A percentile compares a stretch with the other conserved stretches of the same genome.
phyloP scores from a whole-genome alignment of 1,139 yeast species.

The Yamadazyma conglobata region DNA sequence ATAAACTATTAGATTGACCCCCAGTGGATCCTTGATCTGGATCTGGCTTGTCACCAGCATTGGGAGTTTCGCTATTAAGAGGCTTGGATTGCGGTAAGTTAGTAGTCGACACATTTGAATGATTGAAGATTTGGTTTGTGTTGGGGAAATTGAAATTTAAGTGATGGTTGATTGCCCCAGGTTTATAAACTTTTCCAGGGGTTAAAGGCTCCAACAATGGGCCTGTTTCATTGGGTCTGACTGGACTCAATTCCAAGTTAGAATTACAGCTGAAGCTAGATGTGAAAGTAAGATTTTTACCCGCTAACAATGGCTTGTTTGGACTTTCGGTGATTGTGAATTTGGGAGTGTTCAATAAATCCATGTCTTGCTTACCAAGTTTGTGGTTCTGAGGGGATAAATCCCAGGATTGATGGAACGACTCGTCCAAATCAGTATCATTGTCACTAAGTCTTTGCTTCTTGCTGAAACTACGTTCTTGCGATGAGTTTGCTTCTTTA shows the following conservation, averaged over 20 bases:
- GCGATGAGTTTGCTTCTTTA: conserved; percentile 10
- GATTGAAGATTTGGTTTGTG: not conserved
- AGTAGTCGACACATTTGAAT: not conserved
- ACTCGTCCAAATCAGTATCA: conserved; percentile 30
- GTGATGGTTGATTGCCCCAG: conserved; percentile 17
- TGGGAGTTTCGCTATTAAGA: not conserved
- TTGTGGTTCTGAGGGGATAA: conserved; percentile 10
- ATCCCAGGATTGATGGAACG: conserved; percentile 18
- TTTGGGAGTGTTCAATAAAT: conserved; percentile 22
- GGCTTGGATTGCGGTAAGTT: not conserved
- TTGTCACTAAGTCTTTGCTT: conserved; percentile 3
- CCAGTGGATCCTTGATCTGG: too few species aligned
- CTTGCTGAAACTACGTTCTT: conserved; percentile 9
- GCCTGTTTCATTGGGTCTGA: conserved; percentile 55
- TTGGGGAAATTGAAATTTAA: conserved; percentile 9
- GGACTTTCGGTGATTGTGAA: conserved; percentile 36
- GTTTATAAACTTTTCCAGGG: conserved; percentile 33
- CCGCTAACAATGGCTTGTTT: conserved; percentile 38
- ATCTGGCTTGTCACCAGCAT: not conserved
- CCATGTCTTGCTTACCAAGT: conserved; percentile 5
- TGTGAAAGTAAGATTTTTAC: conserved; percentile 43
- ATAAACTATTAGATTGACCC: too few species aligned
- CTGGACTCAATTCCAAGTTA: conserved; percentile 60
- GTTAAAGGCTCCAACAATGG: conserved; percentile 59
- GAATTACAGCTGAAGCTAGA: conserved; percentile 68